Evolutionary conservation across 768 basidiomycete genomes (phyloP).

Genomic region (Xanthoconium stramineum): DNA sequence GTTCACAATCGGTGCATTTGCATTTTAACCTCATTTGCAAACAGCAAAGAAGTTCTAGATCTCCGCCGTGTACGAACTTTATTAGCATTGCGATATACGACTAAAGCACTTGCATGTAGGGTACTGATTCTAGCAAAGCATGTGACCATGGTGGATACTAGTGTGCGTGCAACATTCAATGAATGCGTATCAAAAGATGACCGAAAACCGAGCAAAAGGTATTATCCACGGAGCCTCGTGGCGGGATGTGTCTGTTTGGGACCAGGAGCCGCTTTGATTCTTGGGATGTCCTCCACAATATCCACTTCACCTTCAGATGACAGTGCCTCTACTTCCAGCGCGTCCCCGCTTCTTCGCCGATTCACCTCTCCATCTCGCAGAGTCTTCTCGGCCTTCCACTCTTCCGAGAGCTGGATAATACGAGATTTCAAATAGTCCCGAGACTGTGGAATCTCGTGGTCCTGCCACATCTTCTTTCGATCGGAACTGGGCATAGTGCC

Average conservation of each 20-base stretch:
- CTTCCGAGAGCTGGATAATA: slow-evolving; percentile 47
- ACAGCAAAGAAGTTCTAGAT: too few relatives aligned
- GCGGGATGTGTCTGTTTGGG: slow-evolving; percentile 15
- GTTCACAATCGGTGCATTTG: neutral
- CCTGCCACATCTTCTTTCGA: slow-evolving; percentile 52
- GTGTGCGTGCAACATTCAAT: neutral
- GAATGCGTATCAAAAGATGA: slow-evolving; percentile 1
- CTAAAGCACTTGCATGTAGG: slow-evolving; percentile 15
- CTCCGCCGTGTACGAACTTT: neutral
- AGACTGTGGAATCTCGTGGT: slow-evolving; percentile 40
- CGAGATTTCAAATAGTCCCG: slow-evolving; percentile 43
- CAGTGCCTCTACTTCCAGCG: slow-evolving; percentile 13
- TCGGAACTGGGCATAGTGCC: slow-evolving; percentile 35
- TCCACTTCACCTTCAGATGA: slow-evolving; percentile 41
- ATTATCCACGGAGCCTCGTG: slow-evolving; percentile 29
- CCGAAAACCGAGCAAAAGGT: slow-evolving; percentile 5
- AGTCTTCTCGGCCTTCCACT: slow-evolving; percentile 49
- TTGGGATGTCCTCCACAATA: slow-evolving; percentile 33
- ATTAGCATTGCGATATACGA: slow-evolving; percentile 15
- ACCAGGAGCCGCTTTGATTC: slow-evolving; percentile 7
- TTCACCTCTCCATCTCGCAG: slow-evolving; percentile 34
- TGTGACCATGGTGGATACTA: neutral
- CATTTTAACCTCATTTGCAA: neutral
- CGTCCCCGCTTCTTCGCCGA: slow-evolving; percentile 26
- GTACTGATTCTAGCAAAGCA: slow-evolving; percentile 12